phyloP scores from a whole-genome alignment of 495 filamentous ascomycete genomes.

The Tuber borchii region DNA sequence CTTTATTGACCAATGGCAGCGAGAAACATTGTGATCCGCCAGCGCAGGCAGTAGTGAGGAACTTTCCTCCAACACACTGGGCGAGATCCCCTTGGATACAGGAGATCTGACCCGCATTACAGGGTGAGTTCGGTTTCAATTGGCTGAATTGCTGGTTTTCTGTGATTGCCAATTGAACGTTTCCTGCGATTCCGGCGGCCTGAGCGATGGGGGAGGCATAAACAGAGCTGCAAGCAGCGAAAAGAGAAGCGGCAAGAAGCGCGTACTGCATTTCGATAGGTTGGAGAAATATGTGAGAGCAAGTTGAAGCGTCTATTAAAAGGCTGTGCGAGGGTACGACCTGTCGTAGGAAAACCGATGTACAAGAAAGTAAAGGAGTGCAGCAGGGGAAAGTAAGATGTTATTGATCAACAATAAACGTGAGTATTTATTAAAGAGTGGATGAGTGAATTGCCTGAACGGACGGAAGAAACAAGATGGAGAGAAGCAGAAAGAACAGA shows the following conservation, averaged over 20 bases:
- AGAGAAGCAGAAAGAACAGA: background rate
- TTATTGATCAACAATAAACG: slow-evolving; percentile 37
- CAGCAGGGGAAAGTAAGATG: background rate
- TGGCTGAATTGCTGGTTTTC: slow-evolving; percentile 17
- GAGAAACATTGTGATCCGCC: slow-evolving; percentile 13
- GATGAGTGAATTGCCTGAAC: background rate
- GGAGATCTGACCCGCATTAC: background rate
- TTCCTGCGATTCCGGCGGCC: slow-evolving; percentile 8
- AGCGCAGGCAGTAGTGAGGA: slow-evolving; percentile 2
- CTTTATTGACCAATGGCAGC: slow-evolving; percentile 21
- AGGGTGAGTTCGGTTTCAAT: slow-evolving; percentile 10
- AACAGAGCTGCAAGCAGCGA: slow-evolving; percentile 12
- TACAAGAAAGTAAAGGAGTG: slow-evolving; percentile 3
- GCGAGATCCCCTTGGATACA: slow-evolving; percentile 10
- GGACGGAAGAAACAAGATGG: background rate
- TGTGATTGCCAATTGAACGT: slow-evolving; percentile 20
- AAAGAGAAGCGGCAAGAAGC: slow-evolving; percentile 9
- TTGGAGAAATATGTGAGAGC: background rate
- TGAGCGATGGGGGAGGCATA: slow-evolving; percentile 24
- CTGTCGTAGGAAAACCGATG: slow-evolving; percentile 17
- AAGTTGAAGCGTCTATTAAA: background rate
- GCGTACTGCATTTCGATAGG: slow-evolving; percentile 26
- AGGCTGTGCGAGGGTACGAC: slow-evolving; percentile 8
- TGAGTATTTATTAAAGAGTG: background rate
- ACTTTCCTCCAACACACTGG: slow-evolving; percentile 13